Evolutionary conservation across 176 grass and related monocot genomes (phyloP).

Genomic region (Zoysia japonica): DNA sequence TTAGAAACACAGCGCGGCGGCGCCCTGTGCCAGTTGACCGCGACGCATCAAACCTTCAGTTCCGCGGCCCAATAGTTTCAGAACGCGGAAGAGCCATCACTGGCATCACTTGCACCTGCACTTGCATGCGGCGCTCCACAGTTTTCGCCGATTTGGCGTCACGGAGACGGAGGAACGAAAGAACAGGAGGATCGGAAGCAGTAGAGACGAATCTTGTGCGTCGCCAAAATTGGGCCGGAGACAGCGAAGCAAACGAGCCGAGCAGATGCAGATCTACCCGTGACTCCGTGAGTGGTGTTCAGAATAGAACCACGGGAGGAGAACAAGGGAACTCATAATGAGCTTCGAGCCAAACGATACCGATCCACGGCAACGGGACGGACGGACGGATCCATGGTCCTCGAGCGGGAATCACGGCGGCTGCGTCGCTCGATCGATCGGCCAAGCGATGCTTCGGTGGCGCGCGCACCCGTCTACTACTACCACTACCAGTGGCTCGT

Average conservation of each 20-base stretch:
- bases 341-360: background rate
- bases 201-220: background rate
- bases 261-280: too few relatives aligned
- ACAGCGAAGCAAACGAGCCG: too few relatives aligned
- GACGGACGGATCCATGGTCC: background rate
- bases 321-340: constrained; percentile 1
- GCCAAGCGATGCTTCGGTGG: too few relatives aligned
- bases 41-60: background rate
- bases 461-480: too few relatives aligned
- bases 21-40: constrained; percentile 12
- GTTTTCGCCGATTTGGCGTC: background rate
- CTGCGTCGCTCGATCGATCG: too few relatives aligned
- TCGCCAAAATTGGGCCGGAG: background rate
- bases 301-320: background rate
- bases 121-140: background rate
- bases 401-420: background rate
- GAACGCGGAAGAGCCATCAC: background rate
- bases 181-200: too few relatives aligned
- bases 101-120: background rate
- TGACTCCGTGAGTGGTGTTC: too few relatives aligned
- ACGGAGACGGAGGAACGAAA: background rate
- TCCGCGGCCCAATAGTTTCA: background rate
- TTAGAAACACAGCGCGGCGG: background rate
- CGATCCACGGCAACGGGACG: too few relatives aligned
- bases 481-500: background rate